Base-by-base conservation (phyloP, 2,329 filamentous ascomycete species). In the Dactylellina cionopaga region DNA sequence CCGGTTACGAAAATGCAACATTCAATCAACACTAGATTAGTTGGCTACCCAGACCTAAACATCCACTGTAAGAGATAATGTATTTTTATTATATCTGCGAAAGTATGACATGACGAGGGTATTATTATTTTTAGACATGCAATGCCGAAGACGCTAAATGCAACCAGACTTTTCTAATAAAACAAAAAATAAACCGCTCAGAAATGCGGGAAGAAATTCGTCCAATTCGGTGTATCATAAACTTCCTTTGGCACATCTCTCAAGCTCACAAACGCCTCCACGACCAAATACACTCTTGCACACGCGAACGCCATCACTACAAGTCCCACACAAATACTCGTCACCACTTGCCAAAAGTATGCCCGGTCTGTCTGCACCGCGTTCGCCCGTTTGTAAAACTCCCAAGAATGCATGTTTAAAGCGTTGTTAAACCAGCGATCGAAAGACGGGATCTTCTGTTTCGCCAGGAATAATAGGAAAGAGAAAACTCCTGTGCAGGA, bases 211-310 rank as follows among this genome's bases (percentile, higher is more conserved):
- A 76, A 43, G 49, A 75, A 74, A 54, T 46, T 41, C 13, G 70
- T 65, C 75, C 75, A 77, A 31, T 64, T 33, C 33, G 74, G 59
- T 10, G 59, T 60, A 41, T 76, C 55, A 46, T 76, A 76, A n/a
- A 71, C 62, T 22, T 54, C 72, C 4, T 41, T 17, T 2, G 74
- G 75, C 19, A 75, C 59, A 49, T 33, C 56, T 17, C 75, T 62
- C 65, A 76, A 64, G 25, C 74, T 68, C 17, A 73, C 54, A 68
- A 76, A 75, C n/a, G 75, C 74, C 66, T 76, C 75, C 11, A 75
- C 41, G 11, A 76, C 47, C 19, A 76, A 22, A 55, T 66, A 76
- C 17, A 75, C 31, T 22, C 75, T 60, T 44, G 27, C 69, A 25
- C 44, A 59, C 13, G 19, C 46, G 41, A 68, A 68, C 24, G 43